Evolutionary conservation across 1,139 yeast species (phyloP), one percentile per base, ranked within the genome.

Genomic region (Geotrichum siamense): DNA sequence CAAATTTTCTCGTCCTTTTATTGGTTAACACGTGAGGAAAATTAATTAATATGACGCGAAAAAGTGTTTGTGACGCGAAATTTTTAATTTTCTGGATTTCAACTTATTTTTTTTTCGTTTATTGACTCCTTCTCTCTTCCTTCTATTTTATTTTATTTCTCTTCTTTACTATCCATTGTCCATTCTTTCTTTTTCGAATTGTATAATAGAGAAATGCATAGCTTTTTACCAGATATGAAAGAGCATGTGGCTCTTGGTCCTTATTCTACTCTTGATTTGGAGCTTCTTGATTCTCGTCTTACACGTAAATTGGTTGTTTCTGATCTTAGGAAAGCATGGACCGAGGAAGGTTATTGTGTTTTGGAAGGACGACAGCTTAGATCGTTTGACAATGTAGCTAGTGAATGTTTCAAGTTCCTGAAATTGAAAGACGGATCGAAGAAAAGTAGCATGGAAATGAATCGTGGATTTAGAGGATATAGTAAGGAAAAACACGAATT

Each of bases 291-390:
- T n/a, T 45, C 48, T 13, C 29, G 31, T 5, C 25, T 45, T 5
- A 45, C 48, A 16, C 29, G 36, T 5, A 30, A 35, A 12, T 21
- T 34, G 35, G 27, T 45, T 5, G 2, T 45, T 6, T 37, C 41
- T 5, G 44, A 41, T 15, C 32, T 45, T 5, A 38, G 34, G 15
- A 23, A 28, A 4, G 48, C 48, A 8, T n/a, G 38, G n/a, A 12
- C 41, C 22, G 31, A 41, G 17, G 45, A 45, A 17, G 48, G 48
- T n/a, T 45, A 26, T 23, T 45, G 36, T 31, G 41, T 45, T n/a
- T 12, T 45, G 19, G 39, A 37, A 17, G 37, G 37, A 15, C 9
- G 5, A 9, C 8, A n/a, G 9, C 9, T 33, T 5, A 25, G 21
- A 33, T 8, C 19, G 10, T 10, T 33, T 5, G 5, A 25, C 21